These are phyloP conservation scores for Rhizoctonia solani DNA, from an alignment of 1,284 basidiomycete species.

Conservation along the genomic window DNA sequence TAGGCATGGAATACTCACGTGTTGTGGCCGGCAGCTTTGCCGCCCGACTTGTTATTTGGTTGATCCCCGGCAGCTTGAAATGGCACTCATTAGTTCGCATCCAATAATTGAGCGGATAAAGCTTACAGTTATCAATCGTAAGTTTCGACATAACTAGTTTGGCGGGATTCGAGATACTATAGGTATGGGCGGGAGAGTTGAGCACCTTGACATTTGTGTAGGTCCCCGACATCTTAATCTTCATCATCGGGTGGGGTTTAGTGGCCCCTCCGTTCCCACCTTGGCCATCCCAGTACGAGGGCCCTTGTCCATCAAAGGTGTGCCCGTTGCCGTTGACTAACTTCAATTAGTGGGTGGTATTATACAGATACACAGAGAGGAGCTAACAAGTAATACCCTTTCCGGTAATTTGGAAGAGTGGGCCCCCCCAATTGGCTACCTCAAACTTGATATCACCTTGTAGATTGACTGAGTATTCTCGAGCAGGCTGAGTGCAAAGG, in stretches of 20 bases:
- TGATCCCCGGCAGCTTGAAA: constrained; percentile 48
- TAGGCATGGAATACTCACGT: constrained; percentile 48
- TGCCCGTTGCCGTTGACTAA: constrained; percentile 55
- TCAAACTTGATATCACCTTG: constrained; percentile 56
- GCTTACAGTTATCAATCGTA: constrained; percentile 50
- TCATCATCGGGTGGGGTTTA: too few species aligned
- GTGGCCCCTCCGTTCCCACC: too few species aligned
- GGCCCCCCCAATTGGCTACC: constrained; percentile 51
- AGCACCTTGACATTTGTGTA: constrained; percentile 52
- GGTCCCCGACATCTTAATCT: constrained; percentile 56
- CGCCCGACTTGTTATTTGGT: too few species aligned
- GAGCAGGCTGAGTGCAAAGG: constrained; percentile 49
- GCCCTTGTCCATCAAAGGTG: constrained; percentile 53
- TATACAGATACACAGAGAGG: not conserved
- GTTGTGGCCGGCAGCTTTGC: constrained; percentile 47
- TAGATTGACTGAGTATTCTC: constrained; percentile 52
- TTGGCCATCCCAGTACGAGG: too few species aligned
- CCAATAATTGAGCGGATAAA: not conserved
- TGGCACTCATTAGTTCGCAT: not conserved
- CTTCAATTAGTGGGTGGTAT: not conserved
- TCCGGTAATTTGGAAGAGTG: constrained; percentile 49
- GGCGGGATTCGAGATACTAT: constrained; percentile 47
- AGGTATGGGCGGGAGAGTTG: constrained; percentile 52
- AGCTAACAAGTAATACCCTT: constrained; percentile 49
- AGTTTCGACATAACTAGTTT: constrained; percentile 45